Base-by-base conservation (phyloP, 805 yeast genomes). In the Debaryomyces prosopidis region DNA sequence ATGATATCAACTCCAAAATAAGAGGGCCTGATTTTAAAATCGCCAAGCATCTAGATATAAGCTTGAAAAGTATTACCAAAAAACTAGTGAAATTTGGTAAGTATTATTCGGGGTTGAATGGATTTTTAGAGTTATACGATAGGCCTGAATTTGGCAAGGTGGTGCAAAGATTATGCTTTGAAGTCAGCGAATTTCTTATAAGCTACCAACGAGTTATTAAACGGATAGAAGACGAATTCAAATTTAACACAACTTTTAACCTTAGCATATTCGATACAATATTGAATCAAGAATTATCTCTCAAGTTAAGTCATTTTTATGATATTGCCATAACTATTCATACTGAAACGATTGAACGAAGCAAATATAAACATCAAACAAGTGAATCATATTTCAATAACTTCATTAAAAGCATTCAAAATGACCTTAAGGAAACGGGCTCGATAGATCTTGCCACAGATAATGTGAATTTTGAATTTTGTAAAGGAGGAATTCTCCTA, bases 401-500 rank as follows among this genome's bases (percentile, higher is more conserved):
- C 17, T 68, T 68, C 43, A 53, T 71, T 18, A 52, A 65, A 37
- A 64, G 72, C 11, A 63, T 78, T 20, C 67, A 69, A 40, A 64
- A 69, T 34, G 79, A 77, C 44, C 43, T 71, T 23, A 59, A 61
- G 39, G 65, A 71, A 34, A 68, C 75, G 0, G 82, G 81, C 0
- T 58, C 75, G 1, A 55, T 80, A 11, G 84, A 81, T 44, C 62
- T 80, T 1, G 58, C 77, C 4, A 71, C 82, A 0, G 87, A 84
- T 55, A 71, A 58, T 15, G 59, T 55, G 36, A 77, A 3, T 33
- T 77, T 81, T 43, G 71, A 76, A 33, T 67, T 72, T 17, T 85
- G 85, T 16, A 87, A 86, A 65, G 98, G 99, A 28, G 96, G 97
- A 0, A 62, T 84, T 10, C 77, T 87, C 0, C 63, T 92, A 32